These are phyloP conservation scores for Solanum sejunctum DNA, from an alignment of 257 asterid species.

Conservation along the genomic window DNA sequence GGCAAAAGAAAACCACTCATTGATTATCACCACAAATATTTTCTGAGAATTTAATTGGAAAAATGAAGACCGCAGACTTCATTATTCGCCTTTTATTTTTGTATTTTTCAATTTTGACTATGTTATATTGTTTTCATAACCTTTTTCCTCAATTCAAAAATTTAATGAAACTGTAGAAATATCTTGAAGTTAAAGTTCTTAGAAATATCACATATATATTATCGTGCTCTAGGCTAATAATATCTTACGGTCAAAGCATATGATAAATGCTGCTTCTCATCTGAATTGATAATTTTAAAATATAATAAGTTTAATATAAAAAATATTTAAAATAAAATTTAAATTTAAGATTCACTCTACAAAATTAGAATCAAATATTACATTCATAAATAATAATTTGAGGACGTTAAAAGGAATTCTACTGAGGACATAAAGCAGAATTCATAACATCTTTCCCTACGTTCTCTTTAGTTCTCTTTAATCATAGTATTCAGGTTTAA, in stretches of 20 bases:
- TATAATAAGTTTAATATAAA: no score
- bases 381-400: no score
- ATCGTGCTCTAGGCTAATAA: background rate
- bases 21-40: constrained; percentile 21
- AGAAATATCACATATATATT: background rate
- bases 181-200: background rate
- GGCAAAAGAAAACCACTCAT: constrained; percentile 33
- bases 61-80: background rate
- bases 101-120: background rate
- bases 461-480: no score
- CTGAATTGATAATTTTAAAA: no score
- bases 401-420: background rate
- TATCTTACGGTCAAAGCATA: background rate
- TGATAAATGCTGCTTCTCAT: background rate
- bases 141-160: background rate
- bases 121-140: background rate
- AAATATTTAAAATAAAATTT: no score
- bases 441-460: no score
- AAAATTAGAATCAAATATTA: no score
- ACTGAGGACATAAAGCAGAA: background rate
- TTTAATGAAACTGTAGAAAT: background rate
- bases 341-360: no score
- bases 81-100: background rate
- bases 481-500: no score
- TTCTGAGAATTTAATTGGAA: constrained; percentile 1